Conservation (phyloP, 495 filamentous ascomycete species). For the Lineolata rhizophorae region DNA sequence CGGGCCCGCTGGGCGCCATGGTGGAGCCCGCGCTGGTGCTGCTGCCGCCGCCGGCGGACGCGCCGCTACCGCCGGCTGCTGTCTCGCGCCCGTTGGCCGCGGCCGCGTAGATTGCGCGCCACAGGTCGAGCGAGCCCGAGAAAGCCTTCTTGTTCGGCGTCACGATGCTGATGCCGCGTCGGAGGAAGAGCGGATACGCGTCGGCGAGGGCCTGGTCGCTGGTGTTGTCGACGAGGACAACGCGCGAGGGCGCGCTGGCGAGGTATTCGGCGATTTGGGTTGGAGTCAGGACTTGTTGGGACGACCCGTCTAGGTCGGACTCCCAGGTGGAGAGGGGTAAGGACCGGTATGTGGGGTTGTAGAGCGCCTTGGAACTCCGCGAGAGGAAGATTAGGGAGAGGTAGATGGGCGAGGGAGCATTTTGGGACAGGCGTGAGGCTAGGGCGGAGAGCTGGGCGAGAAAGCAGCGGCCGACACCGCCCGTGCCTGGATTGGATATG, state of each 20-base stretch:
- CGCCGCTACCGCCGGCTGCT: too few species aligned
- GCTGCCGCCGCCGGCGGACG: too few species aligned
- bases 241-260: constrained; percentile 29
- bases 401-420: constrained; percentile 28
- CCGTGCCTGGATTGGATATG: constrained; percentile 66
- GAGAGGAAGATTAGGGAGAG: constrained; percentile 59
- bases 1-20: constrained; percentile 25
- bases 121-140: constrained; percentile 49
- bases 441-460: constrained; percentile 50
- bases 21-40: constrained; percentile 58
- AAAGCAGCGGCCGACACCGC: constrained; percentile 84
- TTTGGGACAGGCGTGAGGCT: constrained; percentile 25
- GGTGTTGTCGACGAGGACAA: constrained; percentile 83
- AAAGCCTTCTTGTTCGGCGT: constrained; percentile 98
- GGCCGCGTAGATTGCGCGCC: constrained; percentile 57
- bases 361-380: constrained; percentile 57
- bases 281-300: constrained; percentile 33
- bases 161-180: constrained; percentile 63
- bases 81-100: constrained; percentile 15
- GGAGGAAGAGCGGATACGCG: constrained; percentile 56
- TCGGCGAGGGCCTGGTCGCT: constrained; percentile 60
- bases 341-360: constrained; percentile 30
- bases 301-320: constrained; percentile 26
- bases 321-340: constrained; percentile 16
- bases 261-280: constrained; percentile 52